Conservation (phyloP, 2,329 filamentous ascomycete genomes). For the Fusarium chaquense region DNA sequence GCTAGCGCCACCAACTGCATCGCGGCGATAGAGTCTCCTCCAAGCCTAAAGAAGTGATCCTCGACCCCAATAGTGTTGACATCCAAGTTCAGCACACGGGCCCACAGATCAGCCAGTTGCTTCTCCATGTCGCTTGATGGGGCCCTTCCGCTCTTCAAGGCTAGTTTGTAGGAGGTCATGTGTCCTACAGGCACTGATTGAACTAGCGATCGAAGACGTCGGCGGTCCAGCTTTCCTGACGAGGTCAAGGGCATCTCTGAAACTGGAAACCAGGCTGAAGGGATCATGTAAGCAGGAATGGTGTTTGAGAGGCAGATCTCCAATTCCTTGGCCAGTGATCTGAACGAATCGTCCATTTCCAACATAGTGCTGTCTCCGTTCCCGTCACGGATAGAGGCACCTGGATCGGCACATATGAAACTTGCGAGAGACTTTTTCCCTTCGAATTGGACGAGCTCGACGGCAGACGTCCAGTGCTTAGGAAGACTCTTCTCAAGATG, state of each 20-base stretch:
- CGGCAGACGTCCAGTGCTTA: conserved; percentile 27
- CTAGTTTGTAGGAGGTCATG: conserved; percentile 31
- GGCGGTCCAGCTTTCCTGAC: conserved; percentile 60
- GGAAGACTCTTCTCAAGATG: conserved; percentile 50
- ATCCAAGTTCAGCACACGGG: conserved; percentile 19
- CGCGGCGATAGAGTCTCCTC: conserved; percentile 51
- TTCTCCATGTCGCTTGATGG: conserved; percentile 50
- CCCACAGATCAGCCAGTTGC: conserved; percentile 31
- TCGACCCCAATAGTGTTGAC: conserved; percentile 20
- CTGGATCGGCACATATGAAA: conserved; percentile 29
- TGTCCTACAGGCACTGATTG: conserved; percentile 1
- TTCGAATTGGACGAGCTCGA: conserved; percentile 31
- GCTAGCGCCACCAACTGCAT: conserved; percentile 49
- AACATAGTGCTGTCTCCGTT: conserved; percentile 4
- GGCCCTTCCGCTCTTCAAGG: conserved; percentile 43
- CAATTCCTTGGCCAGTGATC: conserved; percentile 10
- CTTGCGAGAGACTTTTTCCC: conserved; percentile 38
- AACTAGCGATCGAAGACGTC: conserved; percentile 47
- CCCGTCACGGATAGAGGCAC: conserved; percentile 2
- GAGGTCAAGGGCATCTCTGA: conserved; percentile 56
- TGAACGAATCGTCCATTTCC: conserved; percentile 1
- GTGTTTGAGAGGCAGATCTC: conserved; percentile 4
- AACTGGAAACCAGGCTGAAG: conserved; percentile 56
- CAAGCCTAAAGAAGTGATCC: conserved; percentile 60
- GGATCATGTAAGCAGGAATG: conserved; percentile 56